Conservation (phyloP, 164 flowering plant genomes). For the Dillenia turbinata region DNA sequence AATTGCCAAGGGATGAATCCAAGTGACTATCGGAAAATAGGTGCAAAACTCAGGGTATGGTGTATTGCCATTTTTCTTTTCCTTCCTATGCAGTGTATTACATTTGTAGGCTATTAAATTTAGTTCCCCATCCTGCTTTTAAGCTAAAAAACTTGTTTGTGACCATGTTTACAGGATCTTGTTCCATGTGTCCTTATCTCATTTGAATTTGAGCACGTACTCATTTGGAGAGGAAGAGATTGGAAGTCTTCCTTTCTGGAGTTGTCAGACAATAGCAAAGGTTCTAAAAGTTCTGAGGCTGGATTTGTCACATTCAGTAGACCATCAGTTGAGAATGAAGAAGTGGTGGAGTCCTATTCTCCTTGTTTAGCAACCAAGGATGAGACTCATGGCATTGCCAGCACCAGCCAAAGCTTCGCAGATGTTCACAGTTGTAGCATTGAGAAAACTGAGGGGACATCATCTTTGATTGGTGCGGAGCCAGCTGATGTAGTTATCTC, state of each 20-base stretch:
- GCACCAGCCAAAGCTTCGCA: constrained; percentile 1
- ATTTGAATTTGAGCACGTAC: constrained; percentile 76
- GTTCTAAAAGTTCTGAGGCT: constrained; percentile 11
- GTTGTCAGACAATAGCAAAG: constrained; percentile 16
- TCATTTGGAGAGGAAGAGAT: constrained; percentile 83
- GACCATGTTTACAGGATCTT: constrained; percentile 59
- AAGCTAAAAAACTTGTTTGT: not conserved
- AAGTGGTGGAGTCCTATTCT: no score
- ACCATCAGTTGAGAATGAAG: no score
- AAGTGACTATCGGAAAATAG: constrained; percentile 80
- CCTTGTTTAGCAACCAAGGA: no score
- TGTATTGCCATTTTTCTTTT: no score
- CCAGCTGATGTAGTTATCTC: not conserved
- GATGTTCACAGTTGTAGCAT: constrained; percentile 9
- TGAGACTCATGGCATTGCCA: not conserved
- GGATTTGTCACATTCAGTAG: not conserved
- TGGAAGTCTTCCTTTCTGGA: constrained; percentile 61
- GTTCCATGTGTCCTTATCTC: constrained; percentile 86
- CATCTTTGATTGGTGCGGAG: constrained; percentile 9
- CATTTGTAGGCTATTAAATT: constrained; percentile 2
- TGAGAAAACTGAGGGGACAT: constrained; percentile 12
- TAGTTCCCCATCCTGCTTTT: not conserved
- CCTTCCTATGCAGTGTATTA: not conserved
- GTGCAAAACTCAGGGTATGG: constrained; percentile 62
- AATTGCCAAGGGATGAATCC: constrained; percentile 77